Conservation (phyloP, 2,329 filamentous ascomycete genomes). For the Magnaporthiopsis poae region DNA sequence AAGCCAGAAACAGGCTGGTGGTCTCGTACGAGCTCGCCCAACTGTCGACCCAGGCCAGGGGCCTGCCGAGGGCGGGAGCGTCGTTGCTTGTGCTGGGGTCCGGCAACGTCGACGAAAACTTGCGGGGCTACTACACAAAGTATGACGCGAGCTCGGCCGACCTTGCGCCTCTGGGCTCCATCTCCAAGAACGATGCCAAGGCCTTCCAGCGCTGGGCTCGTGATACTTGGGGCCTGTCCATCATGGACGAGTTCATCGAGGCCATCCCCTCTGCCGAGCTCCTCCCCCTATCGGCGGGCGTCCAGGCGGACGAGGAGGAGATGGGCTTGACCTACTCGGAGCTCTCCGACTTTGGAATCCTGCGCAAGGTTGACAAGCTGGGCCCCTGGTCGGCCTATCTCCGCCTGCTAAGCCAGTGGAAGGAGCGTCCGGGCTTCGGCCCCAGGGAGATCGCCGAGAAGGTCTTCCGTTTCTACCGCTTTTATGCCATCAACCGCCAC, state of each 20-base stretch:
- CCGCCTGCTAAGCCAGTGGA: constrained; percentile 29
- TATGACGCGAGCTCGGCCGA: constrained; percentile 50
- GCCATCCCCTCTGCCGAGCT: constrained; percentile 47
- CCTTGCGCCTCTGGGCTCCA: constrained; percentile 46
- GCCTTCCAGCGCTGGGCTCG: constrained; percentile 52
- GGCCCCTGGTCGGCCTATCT: constrained; percentile 31
- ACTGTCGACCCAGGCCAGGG: constrained; percentile 48
- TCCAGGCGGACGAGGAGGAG: constrained; percentile 30
- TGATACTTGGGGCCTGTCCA: constrained; percentile 48
- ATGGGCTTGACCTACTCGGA: constrained; percentile 36
- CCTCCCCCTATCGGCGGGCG: constrained; percentile 29
- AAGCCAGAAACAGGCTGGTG: constrained; percentile 56
- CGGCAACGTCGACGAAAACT: constrained; percentile 42
- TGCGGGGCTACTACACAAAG: constrained; percentile 50
- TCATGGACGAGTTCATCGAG: constrained; percentile 46
- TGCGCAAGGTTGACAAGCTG: constrained; percentile 31
- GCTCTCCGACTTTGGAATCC: constrained; percentile 26
- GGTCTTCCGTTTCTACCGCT: constrained; percentile 33
- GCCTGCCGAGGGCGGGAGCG: constrained; percentile 38
- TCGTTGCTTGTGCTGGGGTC: constrained; percentile 53
- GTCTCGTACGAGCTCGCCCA: constrained; percentile 54
- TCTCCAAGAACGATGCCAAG: constrained; percentile 54
- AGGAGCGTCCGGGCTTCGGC: constrained; percentile 19
- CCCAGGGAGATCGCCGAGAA: constrained; percentile 32
- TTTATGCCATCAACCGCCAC: constrained; percentile 54